Percentiles rank a stretch among this genome's conserved stretches.
Conservation (phyloP, 2,329 filamentous ascomycete species). For the Talaromyces sp. region DNA sequence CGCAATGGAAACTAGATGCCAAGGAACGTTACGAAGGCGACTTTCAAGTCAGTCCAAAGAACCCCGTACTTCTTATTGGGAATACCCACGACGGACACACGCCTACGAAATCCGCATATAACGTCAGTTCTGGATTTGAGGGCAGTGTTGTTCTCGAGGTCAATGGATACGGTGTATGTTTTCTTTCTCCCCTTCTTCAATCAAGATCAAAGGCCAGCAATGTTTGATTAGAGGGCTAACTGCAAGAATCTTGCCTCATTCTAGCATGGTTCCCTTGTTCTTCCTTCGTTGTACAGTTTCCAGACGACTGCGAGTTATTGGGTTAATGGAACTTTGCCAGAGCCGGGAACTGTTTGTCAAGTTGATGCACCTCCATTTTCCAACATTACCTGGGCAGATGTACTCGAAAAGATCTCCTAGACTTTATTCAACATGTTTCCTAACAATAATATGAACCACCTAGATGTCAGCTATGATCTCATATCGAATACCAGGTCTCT, state of each 20-base stretch:
- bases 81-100: conserved; percentile 24
- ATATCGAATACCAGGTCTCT: not conserved
- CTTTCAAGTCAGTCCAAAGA: conserved; percentile 22
- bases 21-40: conserved; percentile 22
- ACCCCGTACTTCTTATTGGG: conserved; percentile 24
- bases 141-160: conserved; percentile 24
- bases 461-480: not conserved
- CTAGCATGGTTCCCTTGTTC: conserved; percentile 14
- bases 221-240: not conserved
- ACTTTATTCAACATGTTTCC: not conserved
- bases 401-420: not conserved
- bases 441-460: not conserved
- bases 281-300: conserved; percentile 30
- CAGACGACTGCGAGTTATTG: conserved; percentile 29
- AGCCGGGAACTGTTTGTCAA: conserved; percentile 29
- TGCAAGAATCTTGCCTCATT: too few species aligned
- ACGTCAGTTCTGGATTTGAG: conserved; percentile 21
- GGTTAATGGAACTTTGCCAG: conserved; percentile 31
- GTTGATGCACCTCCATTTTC: not conserved
- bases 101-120: conserved; percentile 21
- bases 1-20: conserved; percentile 21
- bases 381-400: not conserved
- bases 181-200: not conserved
- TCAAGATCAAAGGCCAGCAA: not conserved
- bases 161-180: conserved; percentile 21